These are phyloP conservation scores for Sporothrix sp. DNA, from an alignment of 2,329 filamentous ascomycete species.

Conservation along the genomic window DNA sequence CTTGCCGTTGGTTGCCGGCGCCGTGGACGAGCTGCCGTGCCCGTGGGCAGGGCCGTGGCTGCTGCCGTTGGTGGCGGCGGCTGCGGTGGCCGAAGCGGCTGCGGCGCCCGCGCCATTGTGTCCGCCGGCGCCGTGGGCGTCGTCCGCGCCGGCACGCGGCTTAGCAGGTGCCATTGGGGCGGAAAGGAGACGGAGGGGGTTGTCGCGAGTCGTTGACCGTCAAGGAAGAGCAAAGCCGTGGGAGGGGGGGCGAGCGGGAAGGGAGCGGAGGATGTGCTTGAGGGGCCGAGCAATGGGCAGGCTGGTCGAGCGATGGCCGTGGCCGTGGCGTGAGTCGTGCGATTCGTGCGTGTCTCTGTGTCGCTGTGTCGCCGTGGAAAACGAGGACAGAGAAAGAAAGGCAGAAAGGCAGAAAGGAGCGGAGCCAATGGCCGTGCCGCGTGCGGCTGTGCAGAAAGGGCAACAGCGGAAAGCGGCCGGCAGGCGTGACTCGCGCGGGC, in stretches of 20 bases:
- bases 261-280: no score
- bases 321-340: not conserved
- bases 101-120: constrained; percentile 16
- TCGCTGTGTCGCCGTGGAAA: no score
- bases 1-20: constrained; percentile 35
- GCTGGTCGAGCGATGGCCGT: no score
- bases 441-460: no score
- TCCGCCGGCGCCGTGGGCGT: constrained; percentile 25
- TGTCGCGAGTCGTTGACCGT: no score
- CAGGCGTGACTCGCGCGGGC: not conserved
- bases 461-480: not conserved
- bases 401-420: not conserved
- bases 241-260: not conserved
- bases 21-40: no score
- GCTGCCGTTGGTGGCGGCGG: constrained; percentile 24
- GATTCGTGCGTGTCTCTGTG: no score
- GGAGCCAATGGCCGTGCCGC: not conserved
- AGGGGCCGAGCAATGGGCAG: no score
- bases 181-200: no score
- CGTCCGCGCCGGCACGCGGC: constrained; percentile 13
- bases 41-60: not conserved
- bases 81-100: constrained; percentile 17
- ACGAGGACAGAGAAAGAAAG: not conserved
- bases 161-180: constrained; percentile 14
- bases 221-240: not conserved